phyloP scores from a whole-genome alignment of 2,329 filamentous ascomycete genomes.

The Calonectria pteridis region DNA sequence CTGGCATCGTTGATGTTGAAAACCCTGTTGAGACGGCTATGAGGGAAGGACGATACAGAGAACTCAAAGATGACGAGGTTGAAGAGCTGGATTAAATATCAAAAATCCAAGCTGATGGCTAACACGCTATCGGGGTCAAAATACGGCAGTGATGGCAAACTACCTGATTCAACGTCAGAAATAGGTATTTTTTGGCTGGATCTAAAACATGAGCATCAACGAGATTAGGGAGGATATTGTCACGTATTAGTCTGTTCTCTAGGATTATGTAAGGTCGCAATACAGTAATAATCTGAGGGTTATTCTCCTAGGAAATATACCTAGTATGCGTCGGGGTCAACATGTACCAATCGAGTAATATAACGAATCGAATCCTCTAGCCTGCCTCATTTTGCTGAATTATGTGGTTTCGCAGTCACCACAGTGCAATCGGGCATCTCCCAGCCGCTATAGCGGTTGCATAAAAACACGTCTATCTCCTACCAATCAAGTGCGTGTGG shows the following conservation, averaged over 20 bases:
- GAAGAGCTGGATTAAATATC: slow-evolving; percentile 54
- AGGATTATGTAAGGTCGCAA: neutral
- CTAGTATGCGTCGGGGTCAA: no score
- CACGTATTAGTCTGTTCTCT: neutral
- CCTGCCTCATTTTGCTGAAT: neutral
- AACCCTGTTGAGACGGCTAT: slow-evolving; percentile 82
- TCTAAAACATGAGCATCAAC: neutral
- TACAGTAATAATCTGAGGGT: neutral
- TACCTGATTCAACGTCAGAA: neutral
- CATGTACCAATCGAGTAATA: neutral
- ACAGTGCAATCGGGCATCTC: neutral
- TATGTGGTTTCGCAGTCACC: neutral
- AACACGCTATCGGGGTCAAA: neutral
- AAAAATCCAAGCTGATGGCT: neutral
- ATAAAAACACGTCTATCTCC: neutral
- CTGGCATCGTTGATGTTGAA: slow-evolving; percentile 80
- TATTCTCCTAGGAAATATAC: neutral
- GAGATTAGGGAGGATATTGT: neutral
- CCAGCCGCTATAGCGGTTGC: neutral
- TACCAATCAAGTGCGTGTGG: neutral
- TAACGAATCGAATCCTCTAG: neutral
- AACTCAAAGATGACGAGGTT: slow-evolving; percentile 69
- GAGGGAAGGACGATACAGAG: slow-evolving; percentile 77
- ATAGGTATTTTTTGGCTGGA: neutral
- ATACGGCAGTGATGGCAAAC: neutral